Evolutionary conservation across 148 eudicot species (phyloP), one percentile per base, ranked within the genome.

Genomic region (Rhododendron griersonianum): DNA sequence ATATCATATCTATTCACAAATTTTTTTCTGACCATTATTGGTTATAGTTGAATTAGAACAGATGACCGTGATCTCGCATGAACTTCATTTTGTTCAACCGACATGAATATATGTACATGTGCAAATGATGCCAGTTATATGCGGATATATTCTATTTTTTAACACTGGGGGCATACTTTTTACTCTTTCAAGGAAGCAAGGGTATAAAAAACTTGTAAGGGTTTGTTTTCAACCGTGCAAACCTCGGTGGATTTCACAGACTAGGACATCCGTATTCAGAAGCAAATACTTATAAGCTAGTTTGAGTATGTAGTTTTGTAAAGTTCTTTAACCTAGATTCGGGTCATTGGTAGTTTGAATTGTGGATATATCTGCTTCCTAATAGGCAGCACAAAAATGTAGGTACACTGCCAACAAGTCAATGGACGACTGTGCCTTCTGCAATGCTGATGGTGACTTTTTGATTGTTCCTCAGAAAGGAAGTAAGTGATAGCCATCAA

Each of bases 381-480:
- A 51, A 78, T 53, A 45, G 37, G 69, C 81, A 80, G 84, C 33
- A 33, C n/a, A 30, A 28, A 19, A 53, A 45, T 91, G 75, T 87
- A 97, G 99, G 96, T 97, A 93, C 78, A 85, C 95, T 80, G 98
- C 98, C 45, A 97, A 97, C 93, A 94, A 92, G 87, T 95, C 98
- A 59, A 97, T 97, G 99, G 93, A 92, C 13, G 88, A 95, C 80
- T 91, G 92, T 81, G 98, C 99, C 50, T 93, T 97, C 85, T 97
- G 99, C 92, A 97, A 92, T 90, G 99, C 99, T 77, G 98, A 97
- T 91, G 99, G 99, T 57, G 99, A 97, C 90, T 97, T 95, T 88
- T 87, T 97, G 89, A 90, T 97, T 88, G 99, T 97, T 86, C 99
- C 98, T 89, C 99, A 97, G 86, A 75, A 90, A 89, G 99, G 98